Base-by-base conservation (phyloP, 2,329 filamentous ascomycete species). In the Acrodontium crateriforme region DNA sequence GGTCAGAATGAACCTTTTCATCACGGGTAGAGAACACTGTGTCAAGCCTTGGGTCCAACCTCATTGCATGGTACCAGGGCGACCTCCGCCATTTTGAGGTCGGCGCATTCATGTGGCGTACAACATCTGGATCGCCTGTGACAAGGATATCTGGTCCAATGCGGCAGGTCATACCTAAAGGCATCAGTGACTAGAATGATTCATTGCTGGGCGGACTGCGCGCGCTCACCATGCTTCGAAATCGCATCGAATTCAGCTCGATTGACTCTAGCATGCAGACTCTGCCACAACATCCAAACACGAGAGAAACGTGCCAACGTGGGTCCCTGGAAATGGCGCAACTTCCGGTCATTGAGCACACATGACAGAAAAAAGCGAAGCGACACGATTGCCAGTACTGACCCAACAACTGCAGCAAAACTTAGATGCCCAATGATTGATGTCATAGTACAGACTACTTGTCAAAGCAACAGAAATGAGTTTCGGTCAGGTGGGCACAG, bases 11-110 rank as follows among this genome's bases (percentile, higher is more conserved):
- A 22, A 56, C 55, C 4, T 53, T 54, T 22, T 60, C 63, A 32
- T 70, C 54, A 4, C 58, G 58, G 37, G 65, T 55, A 2, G 56
- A 63, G 33, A 73, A 69, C 18, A 71, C 52, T 30, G 65, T 69
- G 39, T 71, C 63, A 4, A 54, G 50, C n/a, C 62, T 56, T 0
- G 65, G 62, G 32, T 73, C 62, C 34, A 75, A 55, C 9, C 60
- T 57, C 31, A 64, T 54, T 4, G 56, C 60, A 31, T 58, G 50
- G 40, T 69, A 69, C 54, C 63, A 69, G 1, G 37, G 38, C 0
- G 51, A 52, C 9, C 45, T 32, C 15, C 36, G 40, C 43, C 45
- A 49, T 17, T 33, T 32, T 7, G 45, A 47, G 9, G 34, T 43
- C 6, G 54, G 52, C 26, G 47, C 56, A 45, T 54, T 62, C 40